Evolutionary conservation across 805 yeast species (phyloP), one percentile per base, ranked within the genome.

Genomic region (Lachancea sp.): DNA sequence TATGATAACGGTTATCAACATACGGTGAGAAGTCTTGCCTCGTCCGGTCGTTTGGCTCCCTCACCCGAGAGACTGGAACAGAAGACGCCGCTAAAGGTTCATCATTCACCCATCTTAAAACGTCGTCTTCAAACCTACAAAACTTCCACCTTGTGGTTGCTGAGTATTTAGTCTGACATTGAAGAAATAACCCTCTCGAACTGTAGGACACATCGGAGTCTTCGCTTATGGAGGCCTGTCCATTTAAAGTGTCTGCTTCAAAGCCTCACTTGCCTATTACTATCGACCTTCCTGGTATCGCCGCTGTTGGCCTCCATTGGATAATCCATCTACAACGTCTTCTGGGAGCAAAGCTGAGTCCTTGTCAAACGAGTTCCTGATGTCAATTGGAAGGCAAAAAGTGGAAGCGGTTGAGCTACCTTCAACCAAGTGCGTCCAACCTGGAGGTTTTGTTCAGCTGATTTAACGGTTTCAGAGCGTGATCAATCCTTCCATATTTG

Each of bases 101-200:
- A 34, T 47, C 48, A 38, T 51, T 56, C 60, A 56, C 54, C 35
- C 55, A 46, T 37, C 52, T 54, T 12, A 60, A 48, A 36, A 56
- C 63, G 34, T 56, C 55, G 34, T 56, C 63, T 36, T 52, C 51
- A 30, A 53, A 55, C 1, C 53, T 53, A 25, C 33, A 35, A 19
- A 43, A 47, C 22, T 48, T 46, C 55, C 57, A 56, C 2, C 50
- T 48, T 17, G 29, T 46, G 19, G 50, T 24, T 22, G 55, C 53
- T 38, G 9, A 40, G 34, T 7, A 60, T 25, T 1, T 32, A 15
- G 2, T 43, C 30, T 13, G 49, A 49, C 17, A 60, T 51, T 38
- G 46, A 45, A 3, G 47, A 41, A 4, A 56, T 47, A 9, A 55
- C 42, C 13, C 43, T 45, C 13, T 52, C 50, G 24, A 59, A 57